Conservation (phyloP, 2,329 filamentous ascomycete genomes). For the Trichoderma breve region DNA sequence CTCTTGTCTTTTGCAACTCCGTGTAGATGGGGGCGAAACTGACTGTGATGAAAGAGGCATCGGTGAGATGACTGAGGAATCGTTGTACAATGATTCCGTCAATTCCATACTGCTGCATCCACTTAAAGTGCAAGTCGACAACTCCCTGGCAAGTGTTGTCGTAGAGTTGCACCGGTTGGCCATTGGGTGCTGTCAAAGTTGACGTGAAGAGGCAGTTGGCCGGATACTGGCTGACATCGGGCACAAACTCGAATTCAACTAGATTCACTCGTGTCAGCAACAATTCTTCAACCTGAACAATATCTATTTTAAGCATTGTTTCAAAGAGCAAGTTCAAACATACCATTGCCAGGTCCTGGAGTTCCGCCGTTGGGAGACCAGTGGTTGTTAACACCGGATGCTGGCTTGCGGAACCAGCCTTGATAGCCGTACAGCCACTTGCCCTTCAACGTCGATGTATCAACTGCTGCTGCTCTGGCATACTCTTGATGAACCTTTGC, state of each 20-base stretch:
- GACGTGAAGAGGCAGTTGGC: constrained; percentile 5
- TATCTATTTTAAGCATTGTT: not conserved
- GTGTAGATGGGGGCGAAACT: not conserved
- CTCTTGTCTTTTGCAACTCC: too few relatives aligned
- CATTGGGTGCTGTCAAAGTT: constrained; percentile 7
- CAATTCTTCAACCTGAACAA: not conserved
- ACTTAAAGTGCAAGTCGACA: constrained; percentile 14
- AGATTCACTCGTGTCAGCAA: not conserved
- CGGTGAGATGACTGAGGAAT: constrained; percentile 10
- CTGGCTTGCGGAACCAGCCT: constrained; percentile 16
- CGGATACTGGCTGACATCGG: constrained; percentile 16
- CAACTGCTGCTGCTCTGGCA: not conserved
- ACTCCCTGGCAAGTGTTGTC: constrained; percentile 16
- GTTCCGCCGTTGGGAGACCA: constrained; percentile 16
- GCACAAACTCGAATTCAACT: constrained; percentile 15
- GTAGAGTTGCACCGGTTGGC: constrained; percentile 7
- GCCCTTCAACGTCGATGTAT: constrained; percentile 1
- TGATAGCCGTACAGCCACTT: constrained; percentile 20
- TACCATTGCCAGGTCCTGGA: constrained; percentile 12
- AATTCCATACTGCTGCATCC: constrained; percentile 16
- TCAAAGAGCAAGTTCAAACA: not conserved
- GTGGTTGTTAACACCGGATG: constrained; percentile 7
- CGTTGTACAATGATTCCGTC: constrained; percentile 10
- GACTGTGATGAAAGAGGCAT: constrained; percentile 8
- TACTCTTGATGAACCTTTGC: not conserved